These are phyloP conservation scores for Elsinoe necatrix DNA, from an alignment of 2,329 filamentous ascomycete species.

Conservation along the genomic window DNA sequence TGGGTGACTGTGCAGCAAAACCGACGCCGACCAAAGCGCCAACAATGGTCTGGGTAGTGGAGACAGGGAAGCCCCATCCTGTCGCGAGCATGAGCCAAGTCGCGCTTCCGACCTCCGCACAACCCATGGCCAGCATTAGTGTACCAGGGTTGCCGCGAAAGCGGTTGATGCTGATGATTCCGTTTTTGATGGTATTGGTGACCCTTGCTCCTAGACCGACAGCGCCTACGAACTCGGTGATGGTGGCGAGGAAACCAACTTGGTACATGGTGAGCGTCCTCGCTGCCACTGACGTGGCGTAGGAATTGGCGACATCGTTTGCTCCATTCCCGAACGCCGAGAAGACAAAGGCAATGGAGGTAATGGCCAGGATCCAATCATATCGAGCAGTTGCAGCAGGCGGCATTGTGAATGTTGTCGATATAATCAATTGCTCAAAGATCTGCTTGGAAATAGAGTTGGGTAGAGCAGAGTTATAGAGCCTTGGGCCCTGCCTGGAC, in stretches of 20 bases:
- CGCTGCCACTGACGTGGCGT: constrained; percentile 43
- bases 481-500: too few species aligned
- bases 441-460: too few species aligned
- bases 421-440: too few species aligned
- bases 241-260: constrained; percentile 38
- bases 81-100: constrained; percentile 49
- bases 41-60: constrained; percentile 49
- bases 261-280: constrained; percentile 44
- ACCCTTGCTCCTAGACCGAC: constrained; percentile 45
- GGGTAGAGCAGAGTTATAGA: too few species aligned
- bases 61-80: constrained; percentile 46
- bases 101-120: constrained; percentile 36
- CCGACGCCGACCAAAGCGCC: too few species aligned
- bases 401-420: too few species aligned
- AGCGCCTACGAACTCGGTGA: constrained; percentile 45
- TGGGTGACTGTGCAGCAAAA: too few species aligned
- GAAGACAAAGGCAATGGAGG: too few species aligned
- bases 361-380: too few species aligned
- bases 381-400: too few species aligned
- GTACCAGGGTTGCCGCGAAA: constrained; percentile 42
- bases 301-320: constrained; percentile 35
- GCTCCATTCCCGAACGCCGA: too few species aligned
- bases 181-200: constrained; percentile 52
- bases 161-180: constrained; percentile 43
- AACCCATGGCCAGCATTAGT: constrained; percentile 42